phyloP scores from a whole-genome alignment of 306 rosid genomes.

The Argentina anserina region DNA sequence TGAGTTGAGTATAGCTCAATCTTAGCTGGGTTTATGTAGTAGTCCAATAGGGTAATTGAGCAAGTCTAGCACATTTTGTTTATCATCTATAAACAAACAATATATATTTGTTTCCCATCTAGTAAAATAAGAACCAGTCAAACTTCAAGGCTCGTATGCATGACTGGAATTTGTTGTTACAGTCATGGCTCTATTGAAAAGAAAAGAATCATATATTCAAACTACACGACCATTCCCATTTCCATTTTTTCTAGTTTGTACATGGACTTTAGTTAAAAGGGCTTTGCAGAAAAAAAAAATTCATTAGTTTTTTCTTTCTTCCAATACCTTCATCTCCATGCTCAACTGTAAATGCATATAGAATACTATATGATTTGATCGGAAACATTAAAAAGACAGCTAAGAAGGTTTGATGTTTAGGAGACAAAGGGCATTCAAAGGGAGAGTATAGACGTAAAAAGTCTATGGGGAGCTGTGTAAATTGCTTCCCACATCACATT shows the following conservation, averaged over 20 bases:
- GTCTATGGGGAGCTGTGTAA: slow-evolving; percentile 40
- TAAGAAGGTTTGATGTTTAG: slow-evolving; percentile 54
- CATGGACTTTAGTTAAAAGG: slow-evolving; percentile 7
- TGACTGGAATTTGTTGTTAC: slow-evolving; percentile 39
- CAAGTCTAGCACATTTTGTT: slow-evolving; percentile 21
- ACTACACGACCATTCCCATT: slow-evolving; percentile 1
- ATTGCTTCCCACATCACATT: slow-evolving; percentile 27
- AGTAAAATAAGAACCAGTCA: slow-evolving; percentile 31
- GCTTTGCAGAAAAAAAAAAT: slow-evolving; percentile 12
- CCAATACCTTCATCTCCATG: background rate
- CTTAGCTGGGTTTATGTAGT: slow-evolving; percentile 86
- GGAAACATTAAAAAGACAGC: slow-evolving; percentile 38
- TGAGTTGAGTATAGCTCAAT: slow-evolving; percentile 55
- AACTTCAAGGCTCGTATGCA: slow-evolving; percentile 19
- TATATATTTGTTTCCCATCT: background rate
- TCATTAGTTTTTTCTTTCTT: background rate
- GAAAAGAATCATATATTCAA: slow-evolving; percentile 29
- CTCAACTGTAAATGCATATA: background rate
- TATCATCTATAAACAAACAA: background rate
- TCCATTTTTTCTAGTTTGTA: slow-evolving; percentile 23
- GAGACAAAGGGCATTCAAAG: slow-evolving; percentile 50
- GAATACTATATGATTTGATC: slow-evolving; percentile 11
- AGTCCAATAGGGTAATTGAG: slow-evolving; percentile 19
- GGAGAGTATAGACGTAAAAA: background rate
- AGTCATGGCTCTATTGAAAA: slow-evolving; percentile 30